Evolutionary conservation across 106 monocot species (phyloP), one percentile per base, ranked within the genome.

Genomic region (Apostasia shenzhenica): DNA sequence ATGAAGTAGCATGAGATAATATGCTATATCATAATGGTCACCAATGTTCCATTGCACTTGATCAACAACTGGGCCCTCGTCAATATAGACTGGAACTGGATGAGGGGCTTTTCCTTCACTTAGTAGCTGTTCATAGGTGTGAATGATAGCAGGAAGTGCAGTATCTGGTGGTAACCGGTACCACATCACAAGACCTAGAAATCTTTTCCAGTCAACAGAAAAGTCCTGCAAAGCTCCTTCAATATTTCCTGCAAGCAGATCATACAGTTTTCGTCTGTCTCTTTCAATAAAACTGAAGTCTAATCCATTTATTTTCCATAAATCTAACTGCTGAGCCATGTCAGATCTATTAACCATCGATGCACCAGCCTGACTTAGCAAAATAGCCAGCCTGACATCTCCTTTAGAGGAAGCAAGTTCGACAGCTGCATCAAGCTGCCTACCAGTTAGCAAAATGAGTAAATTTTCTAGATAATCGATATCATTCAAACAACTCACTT

Each of bases 1-100:
- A 90, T 93, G 90, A 78, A 99, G 99, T 67, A 99, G 90, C 93
- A 99, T 93, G 46, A 99, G 82, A 78, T 99, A 99, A 79, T 93
- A 99, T 58, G 87, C 77, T 58, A 99, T 83, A 76, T 99, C 99
- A 70, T 75, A 99, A 13, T 76, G 81, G 41, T 99, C 90, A 73
- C 85, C 93, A 61, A 53, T 54, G 39, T 50, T 81, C 86, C 85
- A 87, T 5, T 77, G 75, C 43, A 75, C 40, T 48, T 42, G n/a
- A 72, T 90, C 78, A 73, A 84, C 91, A 75, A 82, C 46, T 57
- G 81, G 87, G 14, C 83, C 86, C 80, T 99, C 97, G 67, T 99
- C 92, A 57, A 99, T 78, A 67, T 99, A 99, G 73, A 90, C 80
- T 41, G 97, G 92, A 43, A 99, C 90, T 11, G 99, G 99, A 62